Conservation (phyloP, 2,329 filamentous ascomycete species). For the Ceratocystis destructans region DNA sequence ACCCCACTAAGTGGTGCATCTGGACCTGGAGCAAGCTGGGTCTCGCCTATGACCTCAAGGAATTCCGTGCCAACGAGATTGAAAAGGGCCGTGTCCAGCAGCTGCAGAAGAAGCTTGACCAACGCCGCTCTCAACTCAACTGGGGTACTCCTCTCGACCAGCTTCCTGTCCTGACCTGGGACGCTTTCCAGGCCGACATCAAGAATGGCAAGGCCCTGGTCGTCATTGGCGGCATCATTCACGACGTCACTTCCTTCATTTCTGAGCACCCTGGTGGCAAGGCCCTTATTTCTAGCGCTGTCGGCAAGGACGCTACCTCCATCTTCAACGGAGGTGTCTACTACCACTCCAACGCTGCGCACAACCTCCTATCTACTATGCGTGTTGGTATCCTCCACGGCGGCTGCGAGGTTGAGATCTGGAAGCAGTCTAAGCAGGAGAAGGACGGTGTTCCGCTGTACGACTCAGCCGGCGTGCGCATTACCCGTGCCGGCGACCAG, state of each 20-base stretch:
- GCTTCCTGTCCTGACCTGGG: constrained; percentile 74
- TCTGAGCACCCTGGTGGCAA: constrained; percentile 83
- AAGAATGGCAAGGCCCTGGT: constrained; percentile 66
- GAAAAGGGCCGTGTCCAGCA: constrained; percentile 85
- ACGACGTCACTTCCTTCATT: constrained; percentile 74
- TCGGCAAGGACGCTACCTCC: constrained; percentile 78
- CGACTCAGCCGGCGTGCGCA: constrained; percentile 66
- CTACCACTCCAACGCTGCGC: constrained; percentile 76
- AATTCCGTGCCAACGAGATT: constrained; percentile 84
- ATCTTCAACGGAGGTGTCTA: constrained; percentile 90
- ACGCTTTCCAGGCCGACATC: constrained; percentile 65
- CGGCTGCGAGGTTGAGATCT: constrained; percentile 81
- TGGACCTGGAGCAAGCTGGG: constrained; percentile 73
- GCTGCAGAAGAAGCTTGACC: constrained; percentile 82
- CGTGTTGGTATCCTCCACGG: constrained; percentile 74
- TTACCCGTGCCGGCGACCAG: constrained; percentile 75
- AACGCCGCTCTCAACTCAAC: constrained; percentile 68
- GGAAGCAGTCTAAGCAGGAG: constrained; percentile 74
- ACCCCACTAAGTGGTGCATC: constrained; percentile 84
- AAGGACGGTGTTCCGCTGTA: constrained; percentile 68
- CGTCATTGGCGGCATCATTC: constrained; percentile 70
- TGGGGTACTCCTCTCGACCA: constrained; percentile 79
- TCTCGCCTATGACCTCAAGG: constrained; percentile 74
- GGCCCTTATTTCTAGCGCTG: constrained; percentile 66
- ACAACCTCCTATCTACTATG: constrained; percentile 82